Conservation (phyloP, 352 stramenopile species). For the Phytopythium ostracodes region DNA sequence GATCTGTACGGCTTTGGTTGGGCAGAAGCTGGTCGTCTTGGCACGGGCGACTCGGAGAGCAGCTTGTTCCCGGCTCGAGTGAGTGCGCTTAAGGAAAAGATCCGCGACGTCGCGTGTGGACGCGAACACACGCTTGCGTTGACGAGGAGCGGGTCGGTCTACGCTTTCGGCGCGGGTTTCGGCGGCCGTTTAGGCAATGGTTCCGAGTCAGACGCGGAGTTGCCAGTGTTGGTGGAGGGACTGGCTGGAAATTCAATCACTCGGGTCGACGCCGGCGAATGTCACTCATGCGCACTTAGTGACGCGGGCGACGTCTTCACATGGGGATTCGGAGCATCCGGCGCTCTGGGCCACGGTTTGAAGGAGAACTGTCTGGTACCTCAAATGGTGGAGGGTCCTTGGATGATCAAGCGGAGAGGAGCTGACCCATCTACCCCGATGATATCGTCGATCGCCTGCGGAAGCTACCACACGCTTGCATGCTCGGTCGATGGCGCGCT, state of each 20-base stretch:
- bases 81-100: slow-evolving; percentile 34
- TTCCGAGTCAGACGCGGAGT: slow-evolving; percentile 52
- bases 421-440: slow-evolving; percentile 3
- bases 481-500: slow-evolving; percentile 41
- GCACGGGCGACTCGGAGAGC: slow-evolving; percentile 71
- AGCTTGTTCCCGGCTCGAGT: slow-evolving; percentile 58
- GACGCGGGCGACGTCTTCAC: slow-evolving; percentile 70
- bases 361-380: slow-evolving; percentile 56
- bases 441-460: slow-evolving; percentile 51
- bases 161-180: slow-evolving; percentile 75
- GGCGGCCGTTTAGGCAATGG: slow-evolving; percentile 71
- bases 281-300: slow-evolving; percentile 70
- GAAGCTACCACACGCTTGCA: slow-evolving; percentile 72
- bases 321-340: slow-evolving; percentile 84
- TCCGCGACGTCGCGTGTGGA: slow-evolving; percentile 57
- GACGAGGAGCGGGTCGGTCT: slow-evolving; percentile 46
- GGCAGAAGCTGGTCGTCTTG: slow-evolving; percentile 79
- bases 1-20: slow-evolving; percentile 82
- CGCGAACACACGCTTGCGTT: slow-evolving; percentile 78
- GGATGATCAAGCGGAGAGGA: slow-evolving; percentile 12
- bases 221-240: slow-evolving; percentile 32
- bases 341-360: slow-evolving; percentile 61
- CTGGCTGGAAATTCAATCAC: slow-evolving; percentile 38
- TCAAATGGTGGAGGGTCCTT: slow-evolving; percentile 30
- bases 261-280: slow-evolving; percentile 68